Evolutionary conservation across 805 yeast species (phyloP).

Genomic region (Diddensiella caesifluorescens): DNA sequence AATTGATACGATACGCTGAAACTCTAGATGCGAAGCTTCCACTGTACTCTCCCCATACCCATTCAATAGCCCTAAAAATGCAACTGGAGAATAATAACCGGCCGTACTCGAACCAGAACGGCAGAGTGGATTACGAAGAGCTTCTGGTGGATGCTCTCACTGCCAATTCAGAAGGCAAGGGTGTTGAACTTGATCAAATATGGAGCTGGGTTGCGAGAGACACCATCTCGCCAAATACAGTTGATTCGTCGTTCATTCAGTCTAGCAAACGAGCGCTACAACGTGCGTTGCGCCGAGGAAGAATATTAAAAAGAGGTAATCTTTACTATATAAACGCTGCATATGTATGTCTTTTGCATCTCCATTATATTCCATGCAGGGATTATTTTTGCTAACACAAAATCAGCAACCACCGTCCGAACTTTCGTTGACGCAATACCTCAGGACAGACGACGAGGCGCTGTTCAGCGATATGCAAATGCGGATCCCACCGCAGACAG

Average conservation of each 20-base stretch:
- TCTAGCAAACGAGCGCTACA: constrained; percentile 36
- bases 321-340: constrained; percentile 28
- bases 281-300: constrained; percentile 33
- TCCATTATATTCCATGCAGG: too few species aligned
- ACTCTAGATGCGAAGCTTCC: constrained; percentile 34
- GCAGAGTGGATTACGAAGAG: constrained; percentile 31
- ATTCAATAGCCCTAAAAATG: constrained; percentile 30
- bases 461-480: constrained; percentile 31
- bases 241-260: constrained; percentile 33
- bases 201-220: constrained; percentile 28
- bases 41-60: constrained; percentile 36
- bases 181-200: constrained; percentile 24
- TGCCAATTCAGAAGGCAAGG: constrained; percentile 29
- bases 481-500: constrained; percentile 33
- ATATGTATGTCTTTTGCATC: constrained; percentile 14
- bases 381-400: not conserved
- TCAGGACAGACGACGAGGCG: constrained; percentile 34
- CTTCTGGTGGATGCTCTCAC: constrained; percentile 30
- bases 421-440: constrained; percentile 29
- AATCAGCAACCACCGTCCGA: constrained; percentile 31
- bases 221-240: constrained; percentile 22
- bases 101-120: constrained; percentile 20
- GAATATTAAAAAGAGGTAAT: constrained; percentile 29
- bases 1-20: constrained; percentile 36
- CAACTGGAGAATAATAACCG: constrained; percentile 28